Evolutionary conservation across 2,329 filamentous ascomycete genomes (phyloP), one percentile per base, ranked within the genome.

Genomic region (Diaporthe citrichinensis): DNA sequence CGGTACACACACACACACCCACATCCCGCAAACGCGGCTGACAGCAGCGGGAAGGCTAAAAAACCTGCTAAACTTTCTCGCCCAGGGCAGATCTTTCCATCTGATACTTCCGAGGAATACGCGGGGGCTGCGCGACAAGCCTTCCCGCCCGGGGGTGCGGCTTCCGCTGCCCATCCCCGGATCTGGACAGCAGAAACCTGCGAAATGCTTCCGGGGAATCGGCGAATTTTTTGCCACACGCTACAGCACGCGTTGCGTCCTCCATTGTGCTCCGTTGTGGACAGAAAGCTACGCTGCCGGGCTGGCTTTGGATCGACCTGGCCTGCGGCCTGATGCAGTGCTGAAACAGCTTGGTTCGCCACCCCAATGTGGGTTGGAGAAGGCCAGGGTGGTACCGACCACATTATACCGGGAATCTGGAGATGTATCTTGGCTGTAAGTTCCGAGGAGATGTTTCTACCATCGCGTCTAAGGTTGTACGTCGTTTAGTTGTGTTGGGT

Each of bases 31-130:
- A n/a, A 12, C 46, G 34, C 49, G 65, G 65, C 34, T 69, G 49
- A 69, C 34, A 15, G 5, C 34, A 6, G 15, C 34, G 49, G 65
- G n/a, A 69, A 69, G 49, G 7, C 20, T 23, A 23, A 20, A 4
- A 15, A 36, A 10, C 8, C 28, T 23, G 17, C 34, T n/a, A 53
- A 28, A 53, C 31, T 53, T 53, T 49, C n/a, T 15, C 14, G 46
- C 46, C 65, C 31, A 28, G 31, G 8, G 28, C 4, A 53, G 65
- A 68, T 68, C 23, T 53, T 53, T 8, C 34, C 55, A 69, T 69
- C 65, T 69, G 65, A 69, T 55, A 69, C 65, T 55, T 23, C 49
- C 65, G n/a, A 41, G 49, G 49, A 39, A 55, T 10, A 68, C 12
- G 28, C 46, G 20, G 10, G 15, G 25, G 20, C 39, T 28, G 23